A percentile compares a stretch with the other conserved stretches of the same genome.
Conservation (phyloP, 192 early-diverging fungal genomes). For the Backusella liffmaniae region DNA sequence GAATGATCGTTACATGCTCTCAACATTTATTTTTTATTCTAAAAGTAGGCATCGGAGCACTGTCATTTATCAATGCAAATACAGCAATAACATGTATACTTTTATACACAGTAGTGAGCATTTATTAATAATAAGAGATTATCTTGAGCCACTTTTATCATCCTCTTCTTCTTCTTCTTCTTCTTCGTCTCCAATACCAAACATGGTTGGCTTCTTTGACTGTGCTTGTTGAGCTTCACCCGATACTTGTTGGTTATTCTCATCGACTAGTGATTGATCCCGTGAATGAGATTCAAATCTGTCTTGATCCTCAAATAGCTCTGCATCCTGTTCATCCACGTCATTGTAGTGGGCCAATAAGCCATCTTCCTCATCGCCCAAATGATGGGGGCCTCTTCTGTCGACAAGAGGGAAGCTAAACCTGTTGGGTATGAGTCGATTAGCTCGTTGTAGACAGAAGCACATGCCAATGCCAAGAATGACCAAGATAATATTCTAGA, state of each 20-base stretch:
- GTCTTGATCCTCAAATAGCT: not conserved
- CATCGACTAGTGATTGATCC: not conserved
- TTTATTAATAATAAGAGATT: not conserved
- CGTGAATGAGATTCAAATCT: not conserved
- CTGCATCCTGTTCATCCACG: not conserved
- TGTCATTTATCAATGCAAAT: not conserved
- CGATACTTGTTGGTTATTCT: not conserved
- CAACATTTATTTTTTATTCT: not conserved
- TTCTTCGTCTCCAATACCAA: not conserved
- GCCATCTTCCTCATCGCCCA: constrained; percentile 15
- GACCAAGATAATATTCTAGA: constrained; percentile 19
- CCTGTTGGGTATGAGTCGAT: constrained; percentile 26
- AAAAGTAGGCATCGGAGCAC: not conserved
- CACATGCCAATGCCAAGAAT: constrained; percentile 23
- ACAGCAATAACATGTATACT: not conserved
- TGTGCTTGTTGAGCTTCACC: not conserved
- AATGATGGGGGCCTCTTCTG: not conserved
- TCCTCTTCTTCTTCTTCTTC: not conserved
- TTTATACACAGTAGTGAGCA: not conserved
- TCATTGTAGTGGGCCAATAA: constrained; percentile 16
- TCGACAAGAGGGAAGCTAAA: constrained; percentile 19
- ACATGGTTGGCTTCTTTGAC: not conserved
- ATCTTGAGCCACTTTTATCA: not conserved
- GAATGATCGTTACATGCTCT: too few species aligned
- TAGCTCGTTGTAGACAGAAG: constrained; percentile 23